Percentiles rank a stretch among this genome's conserved stretches.
Evolutionary conservation across 1,139 yeast genomes (phyloP).

Genomic region (Eremothecium cymbalariae): DNA sequence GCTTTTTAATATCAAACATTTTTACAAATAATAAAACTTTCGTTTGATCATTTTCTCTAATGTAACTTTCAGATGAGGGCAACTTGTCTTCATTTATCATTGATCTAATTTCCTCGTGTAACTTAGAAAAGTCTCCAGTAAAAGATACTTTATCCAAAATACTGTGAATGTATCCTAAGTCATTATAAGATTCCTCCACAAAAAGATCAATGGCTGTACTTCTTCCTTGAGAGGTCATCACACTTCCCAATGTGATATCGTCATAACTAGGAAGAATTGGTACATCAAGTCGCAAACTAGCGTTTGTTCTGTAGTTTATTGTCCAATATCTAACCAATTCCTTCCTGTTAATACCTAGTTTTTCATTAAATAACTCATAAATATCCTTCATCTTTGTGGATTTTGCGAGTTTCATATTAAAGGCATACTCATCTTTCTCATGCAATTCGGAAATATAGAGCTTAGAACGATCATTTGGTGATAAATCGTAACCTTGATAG

Average conservation of each 20-base stretch:
- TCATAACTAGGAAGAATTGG: conserved; percentile 38
- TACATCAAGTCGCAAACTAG: conserved; percentile 58
- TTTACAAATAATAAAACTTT: conserved; percentile 56
- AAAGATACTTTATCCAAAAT: conserved; percentile 13
- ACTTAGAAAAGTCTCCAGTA: conserved; percentile 14
- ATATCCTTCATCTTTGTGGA: conserved; percentile 47
- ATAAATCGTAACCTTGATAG: conserved; percentile 71
- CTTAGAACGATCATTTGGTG: conserved; percentile 44
- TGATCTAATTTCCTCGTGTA: conserved; percentile 19
- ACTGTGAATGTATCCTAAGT: conserved; percentile 17
- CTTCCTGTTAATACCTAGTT: conserved; percentile 35
- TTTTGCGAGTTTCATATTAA: conserved; percentile 47
- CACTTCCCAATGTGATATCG: conserved; percentile 37
- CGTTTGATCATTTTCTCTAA: conserved; percentile 31
- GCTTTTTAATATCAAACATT: conserved; percentile 52
- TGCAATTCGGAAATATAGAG: conserved; percentile 44
- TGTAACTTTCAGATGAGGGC: conserved; percentile 5
- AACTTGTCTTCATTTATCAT: conserved; percentile 12
- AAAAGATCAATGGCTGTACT: conserved; percentile 23
- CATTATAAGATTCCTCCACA: conserved; percentile 31
- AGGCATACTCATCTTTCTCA: conserved; percentile 44
- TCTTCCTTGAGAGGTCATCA: conserved; percentile 32
- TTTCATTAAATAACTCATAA: conserved; percentile 42
- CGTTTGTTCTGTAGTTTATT: conserved; percentile 63
- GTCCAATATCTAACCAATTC: conserved; percentile 52